Conservation (phyloP, 257 asterid genomes). For the Solanum chiquidenum region DNA sequence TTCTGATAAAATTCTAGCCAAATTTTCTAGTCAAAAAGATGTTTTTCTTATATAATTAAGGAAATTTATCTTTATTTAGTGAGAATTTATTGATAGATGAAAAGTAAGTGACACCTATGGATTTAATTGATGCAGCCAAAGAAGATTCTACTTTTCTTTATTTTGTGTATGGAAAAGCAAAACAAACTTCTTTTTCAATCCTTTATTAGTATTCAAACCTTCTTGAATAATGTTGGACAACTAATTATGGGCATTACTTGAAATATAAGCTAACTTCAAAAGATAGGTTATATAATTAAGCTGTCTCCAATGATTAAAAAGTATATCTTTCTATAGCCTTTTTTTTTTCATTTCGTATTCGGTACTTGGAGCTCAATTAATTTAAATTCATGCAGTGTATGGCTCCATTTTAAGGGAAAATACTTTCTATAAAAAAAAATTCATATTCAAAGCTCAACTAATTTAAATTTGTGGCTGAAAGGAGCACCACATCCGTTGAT, state of each 20-base stretch:
- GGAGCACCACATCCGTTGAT: too few relatives aligned
- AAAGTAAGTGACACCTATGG: not conserved
- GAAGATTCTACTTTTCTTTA: not conserved
- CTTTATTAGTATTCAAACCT: not conserved
- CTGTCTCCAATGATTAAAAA: constrained; percentile 1
- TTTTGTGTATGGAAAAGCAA: not conserved
- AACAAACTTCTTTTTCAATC: not conserved
- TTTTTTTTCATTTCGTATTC: accelerated
- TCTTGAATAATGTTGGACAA: not conserved
- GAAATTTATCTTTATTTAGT: not conserved
- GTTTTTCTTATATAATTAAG: too few relatives aligned
- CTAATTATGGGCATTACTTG: not conserved
- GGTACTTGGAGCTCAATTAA: too few relatives aligned
- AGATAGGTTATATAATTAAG: not conserved
- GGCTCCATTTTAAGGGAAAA: accelerated
- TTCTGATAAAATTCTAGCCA: accelerated
- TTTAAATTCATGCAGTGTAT: not conserved
- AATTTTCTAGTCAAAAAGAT: too few relatives aligned
- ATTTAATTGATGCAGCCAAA: not conserved
- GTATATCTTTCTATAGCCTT: not conserved
- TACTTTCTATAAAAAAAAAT: too few relatives aligned
- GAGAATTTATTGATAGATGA: not conserved
- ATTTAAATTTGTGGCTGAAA: too few relatives aligned
- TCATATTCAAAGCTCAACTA: too few relatives aligned
- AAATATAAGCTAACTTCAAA: constrained; percentile 1